A percentile compares a stretch with the other conserved stretches of the same genome.
These are phyloP conservation scores for Brachypodium distachyon DNA, from an alignment of 202 grass and related monocot species.

Conservation along the genomic window DNA sequence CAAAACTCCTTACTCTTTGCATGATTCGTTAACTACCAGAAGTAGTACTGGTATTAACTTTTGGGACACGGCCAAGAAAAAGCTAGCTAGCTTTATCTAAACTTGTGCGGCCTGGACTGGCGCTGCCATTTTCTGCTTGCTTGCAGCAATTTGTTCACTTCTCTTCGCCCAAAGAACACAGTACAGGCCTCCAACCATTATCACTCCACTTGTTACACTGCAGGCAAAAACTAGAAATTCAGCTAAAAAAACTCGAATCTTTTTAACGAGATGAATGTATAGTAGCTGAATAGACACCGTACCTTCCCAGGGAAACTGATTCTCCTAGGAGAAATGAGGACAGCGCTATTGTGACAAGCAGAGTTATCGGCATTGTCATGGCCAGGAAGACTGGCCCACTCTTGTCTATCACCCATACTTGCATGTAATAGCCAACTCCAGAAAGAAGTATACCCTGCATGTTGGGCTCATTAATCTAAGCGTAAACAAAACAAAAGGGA, in stretches of 20 bases:
- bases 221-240: background rate
- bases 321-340: conserved; percentile 41
- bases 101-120: too few species aligned
- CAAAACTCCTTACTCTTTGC: too few species aligned
- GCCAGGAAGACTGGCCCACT: conserved; percentile 46
- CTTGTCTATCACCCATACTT: conserved; percentile 49
- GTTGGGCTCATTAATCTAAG: too few species aligned
- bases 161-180: conserved; percentile 51
- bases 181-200: conserved; percentile 52
- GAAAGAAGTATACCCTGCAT: conserved; percentile 32
- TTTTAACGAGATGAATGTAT: too few species aligned
- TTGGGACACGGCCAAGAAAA: too few species aligned
- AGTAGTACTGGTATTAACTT: too few species aligned
- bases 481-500: too few species aligned
- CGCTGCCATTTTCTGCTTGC: too few species aligned
- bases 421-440: conserved; percentile 28
- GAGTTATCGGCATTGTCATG: conserved; percentile 29
- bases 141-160: conserved; percentile 21
- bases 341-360: conserved; percentile 36
- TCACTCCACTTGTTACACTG: conserved; percentile 33
- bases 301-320: conserved; percentile 46
- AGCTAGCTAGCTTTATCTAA: too few species aligned
- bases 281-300: too few species aligned
- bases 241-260: background rate
- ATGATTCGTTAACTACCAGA: too few species aligned